Conservation (phyloP, 768 basidiomycete genomes). For the Galerina marginata region DNA sequence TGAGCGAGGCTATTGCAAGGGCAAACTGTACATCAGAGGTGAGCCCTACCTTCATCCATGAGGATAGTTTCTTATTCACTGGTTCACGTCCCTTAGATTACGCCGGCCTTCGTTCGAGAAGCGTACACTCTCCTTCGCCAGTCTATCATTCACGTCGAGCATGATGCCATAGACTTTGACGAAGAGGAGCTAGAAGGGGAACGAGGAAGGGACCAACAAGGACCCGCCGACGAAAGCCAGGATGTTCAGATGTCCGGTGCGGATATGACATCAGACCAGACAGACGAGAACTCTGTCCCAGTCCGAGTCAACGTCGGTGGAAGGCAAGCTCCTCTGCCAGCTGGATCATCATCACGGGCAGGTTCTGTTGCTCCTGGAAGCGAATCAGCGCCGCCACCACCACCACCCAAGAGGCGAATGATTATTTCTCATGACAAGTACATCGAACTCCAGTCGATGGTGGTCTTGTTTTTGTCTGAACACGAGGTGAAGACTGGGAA, state of each 20-base stretch:
- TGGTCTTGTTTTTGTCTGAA: conserved; percentile 81
- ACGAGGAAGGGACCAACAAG: conserved; percentile 43
- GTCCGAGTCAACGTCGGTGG: conserved; percentile 37
- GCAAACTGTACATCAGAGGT: conserved; percentile 97
- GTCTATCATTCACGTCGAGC: conserved; percentile 99
- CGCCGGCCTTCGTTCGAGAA: conserved; percentile 92
- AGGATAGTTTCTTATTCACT: not conserved
- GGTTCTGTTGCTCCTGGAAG: conserved; percentile 40
- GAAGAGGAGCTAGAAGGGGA: conserved; percentile 80
- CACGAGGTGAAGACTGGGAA: conserved; percentile 75
- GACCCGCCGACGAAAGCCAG: conserved; percentile 42
- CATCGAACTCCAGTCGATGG: conserved; percentile 85
- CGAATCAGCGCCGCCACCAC: conserved; percentile 38
- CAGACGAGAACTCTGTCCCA: conserved; percentile 55
- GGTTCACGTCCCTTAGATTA: conserved; percentile 63
- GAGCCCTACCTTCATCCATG: conserved; percentile 20
- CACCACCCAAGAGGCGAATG: conserved; percentile 74
- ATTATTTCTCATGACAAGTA: conserved; percentile 97
- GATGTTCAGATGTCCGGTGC: conserved; percentile 68
- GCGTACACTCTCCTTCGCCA: conserved; percentile 93
- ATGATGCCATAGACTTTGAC: conserved; percentile 98
- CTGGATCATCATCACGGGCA: conserved; percentile 44
- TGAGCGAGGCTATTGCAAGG: conserved; percentile 96
- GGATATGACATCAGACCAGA: conserved; percentile 51
- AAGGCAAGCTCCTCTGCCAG: conserved; percentile 28